phyloP scores from a whole-genome alignment of 2,329 filamentous ascomycete genomes.

The Colletotrichum orbiculare region DNA sequence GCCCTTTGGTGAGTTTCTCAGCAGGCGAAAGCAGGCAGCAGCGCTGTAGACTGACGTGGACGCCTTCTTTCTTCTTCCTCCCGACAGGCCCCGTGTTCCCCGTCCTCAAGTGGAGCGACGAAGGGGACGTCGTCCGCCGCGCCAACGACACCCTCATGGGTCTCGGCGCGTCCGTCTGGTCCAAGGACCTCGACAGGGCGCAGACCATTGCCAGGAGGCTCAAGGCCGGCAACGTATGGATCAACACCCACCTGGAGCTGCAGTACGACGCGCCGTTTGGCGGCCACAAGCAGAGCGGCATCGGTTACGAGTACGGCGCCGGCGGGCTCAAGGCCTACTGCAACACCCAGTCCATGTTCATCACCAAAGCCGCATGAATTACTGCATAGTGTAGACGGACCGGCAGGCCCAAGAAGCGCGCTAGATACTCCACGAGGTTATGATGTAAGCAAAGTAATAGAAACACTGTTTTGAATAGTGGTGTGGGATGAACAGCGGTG shows the following conservation, averaged over 20 bases:
- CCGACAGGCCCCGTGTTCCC: conserved; percentile 69
- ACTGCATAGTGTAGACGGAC: too few relatives aligned
- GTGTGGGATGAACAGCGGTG: conserved; percentile 2
- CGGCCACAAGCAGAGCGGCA: conserved; percentile 57
- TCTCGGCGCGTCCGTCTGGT: conserved; percentile 69
- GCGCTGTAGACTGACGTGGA: background rate
- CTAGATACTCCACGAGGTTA: background rate
- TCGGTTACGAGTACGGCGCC: conserved; percentile 55
- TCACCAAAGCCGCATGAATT: conserved; percentile 26
- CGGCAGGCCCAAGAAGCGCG: too few relatives aligned
- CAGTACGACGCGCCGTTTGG: conserved; percentile 51
- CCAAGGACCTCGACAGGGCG: conserved; percentile 62
- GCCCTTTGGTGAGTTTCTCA: conserved; percentile 45
- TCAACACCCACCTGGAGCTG: conserved; percentile 67
- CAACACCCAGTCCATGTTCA: conserved; percentile 33
- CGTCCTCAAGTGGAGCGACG: conserved; percentile 68
- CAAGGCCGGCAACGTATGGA: conserved; percentile 70
- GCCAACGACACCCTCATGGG: conserved; percentile 65
- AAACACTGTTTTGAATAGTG: background rate
- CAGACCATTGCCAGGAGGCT: conserved; percentile 63
- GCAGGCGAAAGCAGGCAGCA: too few relatives aligned
- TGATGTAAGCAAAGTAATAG: background rate
- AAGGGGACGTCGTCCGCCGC: conserved; percentile 67
- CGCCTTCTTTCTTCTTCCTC: background rate
- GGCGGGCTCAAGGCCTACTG: conserved; percentile 52